Evolutionary conservation across 2,329 filamentous ascomycete genomes (phyloP).

Genomic region (Aureobasidium sp.): DNA sequence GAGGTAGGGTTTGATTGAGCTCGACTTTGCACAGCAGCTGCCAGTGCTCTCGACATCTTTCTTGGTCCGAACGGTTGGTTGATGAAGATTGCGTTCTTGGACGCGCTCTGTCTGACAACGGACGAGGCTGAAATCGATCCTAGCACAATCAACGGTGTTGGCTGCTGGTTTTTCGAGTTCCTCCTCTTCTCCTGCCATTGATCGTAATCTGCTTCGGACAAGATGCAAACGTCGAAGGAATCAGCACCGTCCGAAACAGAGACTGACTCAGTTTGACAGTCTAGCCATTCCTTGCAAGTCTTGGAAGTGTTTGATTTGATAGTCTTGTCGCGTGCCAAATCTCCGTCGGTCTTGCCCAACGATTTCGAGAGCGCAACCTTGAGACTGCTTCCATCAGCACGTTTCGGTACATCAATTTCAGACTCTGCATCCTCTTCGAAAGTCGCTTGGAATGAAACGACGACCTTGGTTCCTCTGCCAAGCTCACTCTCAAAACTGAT

Average conservation of each 20-base stretch:
- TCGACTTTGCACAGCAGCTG: not conserved
- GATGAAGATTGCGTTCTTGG: constrained; percentile 9
- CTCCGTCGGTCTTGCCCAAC: not conserved
- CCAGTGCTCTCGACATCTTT: constrained; percentile 17
- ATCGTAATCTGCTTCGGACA: constrained; percentile 11
- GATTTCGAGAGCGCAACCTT: not conserved
- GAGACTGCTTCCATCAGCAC: not conserved
- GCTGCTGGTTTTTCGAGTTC: not conserved
- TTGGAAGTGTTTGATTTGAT: not conserved
- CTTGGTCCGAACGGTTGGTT: constrained; percentile 19
- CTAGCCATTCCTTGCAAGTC: constrained; percentile 11
- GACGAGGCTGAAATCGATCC: not conserved
- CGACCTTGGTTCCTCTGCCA: constrained; percentile 20
- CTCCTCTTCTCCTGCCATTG: constrained; percentile 6
- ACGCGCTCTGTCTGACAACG: not conserved
- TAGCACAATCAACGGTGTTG: constrained; percentile 4
- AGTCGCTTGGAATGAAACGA: not conserved
- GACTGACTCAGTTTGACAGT: not conserved
- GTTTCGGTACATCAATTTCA: not conserved
- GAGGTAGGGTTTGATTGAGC: not conserved
- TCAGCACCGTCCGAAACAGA: not conserved
- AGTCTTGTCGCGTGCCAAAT: not conserved
- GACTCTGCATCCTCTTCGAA: not conserved
- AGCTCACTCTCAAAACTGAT: constrained; percentile 23
- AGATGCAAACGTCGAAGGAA: constrained; percentile 8